Conservation (phyloP, 768 basidiomycete genomes). For the Crassisporium funariophilum region DNA sequence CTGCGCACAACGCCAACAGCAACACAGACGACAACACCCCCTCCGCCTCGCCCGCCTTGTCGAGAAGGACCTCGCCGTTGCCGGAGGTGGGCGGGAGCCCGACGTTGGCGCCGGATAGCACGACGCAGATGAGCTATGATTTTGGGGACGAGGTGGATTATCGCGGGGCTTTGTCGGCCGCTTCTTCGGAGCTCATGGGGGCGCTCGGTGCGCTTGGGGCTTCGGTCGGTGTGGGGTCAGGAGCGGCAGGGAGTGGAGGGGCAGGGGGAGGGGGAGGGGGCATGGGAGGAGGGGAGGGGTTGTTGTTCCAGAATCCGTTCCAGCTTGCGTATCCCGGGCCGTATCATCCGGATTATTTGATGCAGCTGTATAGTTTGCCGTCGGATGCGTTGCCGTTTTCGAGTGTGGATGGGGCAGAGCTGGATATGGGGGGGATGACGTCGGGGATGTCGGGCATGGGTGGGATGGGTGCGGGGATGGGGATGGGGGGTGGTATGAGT, state of each 20-base stretch:
- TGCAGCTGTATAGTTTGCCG: constrained; percentile 49
- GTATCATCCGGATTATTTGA: constrained; percentile 72
- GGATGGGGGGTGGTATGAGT: constrained; percentile 50
- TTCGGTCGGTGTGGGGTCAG: neutral
- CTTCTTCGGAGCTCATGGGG: constrained; percentile 56
- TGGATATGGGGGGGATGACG: constrained; percentile 40
- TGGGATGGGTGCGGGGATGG: constrained; percentile 16
- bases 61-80: constrained; percentile 71
- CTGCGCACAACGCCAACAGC: too few species aligned
- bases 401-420: constrained; percentile 46
- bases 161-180: constrained; percentile 31
- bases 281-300: too few species aligned
- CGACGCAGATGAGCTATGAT: constrained; percentile 58
- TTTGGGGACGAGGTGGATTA: constrained; percentile 47
- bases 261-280: too few species aligned
- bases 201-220: constrained; percentile 37
- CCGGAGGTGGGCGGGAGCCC: constrained; percentile 64
- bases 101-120: constrained; percentile 70
- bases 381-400: constrained; percentile 59
- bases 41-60: constrained; percentile 56
- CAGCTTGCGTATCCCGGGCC: constrained; percentile 64
- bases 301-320: constrained; percentile 36
- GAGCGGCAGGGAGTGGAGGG: too few species aligned
- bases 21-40: neutral
- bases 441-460: too few species aligned